phyloP scores from a whole-genome alignment of 148 eudicot genomes.

The Limonium bicolor region DNA sequence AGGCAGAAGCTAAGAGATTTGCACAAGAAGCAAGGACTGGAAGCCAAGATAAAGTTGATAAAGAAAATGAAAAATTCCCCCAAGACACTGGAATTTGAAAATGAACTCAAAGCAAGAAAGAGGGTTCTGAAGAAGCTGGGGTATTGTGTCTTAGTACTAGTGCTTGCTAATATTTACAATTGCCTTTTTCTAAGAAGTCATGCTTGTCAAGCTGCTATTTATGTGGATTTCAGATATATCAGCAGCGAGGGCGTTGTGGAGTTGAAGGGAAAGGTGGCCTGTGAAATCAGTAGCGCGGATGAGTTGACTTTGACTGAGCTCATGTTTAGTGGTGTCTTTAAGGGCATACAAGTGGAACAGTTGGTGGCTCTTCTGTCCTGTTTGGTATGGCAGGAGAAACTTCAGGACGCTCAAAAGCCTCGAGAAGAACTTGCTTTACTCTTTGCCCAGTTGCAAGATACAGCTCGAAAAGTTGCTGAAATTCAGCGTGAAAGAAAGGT shows the following conservation, averaged over 20 bases:
- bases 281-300: conserved; percentile 97
- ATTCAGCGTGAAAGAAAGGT: conserved; percentile 96
- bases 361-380: conserved; percentile 90
- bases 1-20: conserved; percentile 63
- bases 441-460: conserved; percentile 70
- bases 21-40: conserved; percentile 68
- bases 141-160: conserved; percentile 41
- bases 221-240: conserved; percentile 44
- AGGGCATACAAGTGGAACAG: conserved; percentile 80
- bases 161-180: background rate
- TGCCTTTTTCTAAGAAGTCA: background rate
- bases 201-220: too few relatives aligned
- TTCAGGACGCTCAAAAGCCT: conserved; percentile 83
- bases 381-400: conserved; percentile 97
- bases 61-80: conserved; percentile 59
- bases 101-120: conserved; percentile 93
- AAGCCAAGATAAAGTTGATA: conserved; percentile 53
- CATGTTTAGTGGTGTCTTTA: conserved; percentile 72
- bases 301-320: conserved; percentile 89
- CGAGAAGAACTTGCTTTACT: conserved; percentile 80
- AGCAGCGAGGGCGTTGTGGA: conserved; percentile 79
- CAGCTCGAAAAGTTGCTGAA: conserved; percentile 77
- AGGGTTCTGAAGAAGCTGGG: conserved; percentile 82
- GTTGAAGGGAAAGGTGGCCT: conserved; percentile 89
- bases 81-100: conserved; percentile 74